A percentile compares a stretch with the other conserved stretches of the same genome.
Conservation (phyloP, 768 basidiomycete species). For the Hygrophorus pudorinus region DNA sequence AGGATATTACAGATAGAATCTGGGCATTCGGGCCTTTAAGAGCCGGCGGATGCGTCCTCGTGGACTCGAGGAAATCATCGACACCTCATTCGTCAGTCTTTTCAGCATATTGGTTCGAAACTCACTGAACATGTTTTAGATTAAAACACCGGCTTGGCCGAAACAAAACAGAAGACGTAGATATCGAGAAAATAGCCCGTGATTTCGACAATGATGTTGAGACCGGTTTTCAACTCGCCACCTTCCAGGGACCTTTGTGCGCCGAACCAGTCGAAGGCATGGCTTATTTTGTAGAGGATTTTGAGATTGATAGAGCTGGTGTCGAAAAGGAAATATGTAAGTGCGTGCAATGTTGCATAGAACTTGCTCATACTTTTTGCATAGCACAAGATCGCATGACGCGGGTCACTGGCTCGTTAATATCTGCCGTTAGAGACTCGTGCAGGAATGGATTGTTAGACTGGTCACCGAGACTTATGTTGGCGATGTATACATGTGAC, state of each 20-base stretch:
- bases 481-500: conserved; percentile 98
- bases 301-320: conserved; percentile 50
- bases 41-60: conserved; percentile 76
- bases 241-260: conserved; percentile 90
- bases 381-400: conserved; percentile 71
- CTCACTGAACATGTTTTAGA: conserved; percentile 21
- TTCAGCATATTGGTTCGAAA: conserved; percentile 3
- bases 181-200: conserved; percentile 24
- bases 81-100: conserved; percentile 45
- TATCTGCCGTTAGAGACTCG: conserved; percentile 81
- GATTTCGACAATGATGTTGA: conserved; percentile 81
- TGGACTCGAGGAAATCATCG: conserved; percentile 54
- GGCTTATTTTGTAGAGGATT: conserved; percentile 78
- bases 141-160: conserved; percentile 41
- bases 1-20: conserved; percentile 52
- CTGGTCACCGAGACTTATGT: conserved; percentile 94
- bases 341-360: conserved; percentile 15
- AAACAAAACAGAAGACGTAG: conserved; percentile 20
- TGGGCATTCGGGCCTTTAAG: conserved; percentile 92
- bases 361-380: conserved; percentile 11
- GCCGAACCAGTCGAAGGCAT: conserved; percentile 92
- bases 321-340: conserved; percentile 60
- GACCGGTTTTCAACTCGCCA: conserved; percentile 91
- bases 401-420: conserved; percentile 84
- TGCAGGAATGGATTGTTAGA: conserved; percentile 86